These are phyloP conservation scores for Calonectria naviculata DNA, from an alignment of 2,329 filamentous ascomycete genomes.

Conservation along the genomic window DNA sequence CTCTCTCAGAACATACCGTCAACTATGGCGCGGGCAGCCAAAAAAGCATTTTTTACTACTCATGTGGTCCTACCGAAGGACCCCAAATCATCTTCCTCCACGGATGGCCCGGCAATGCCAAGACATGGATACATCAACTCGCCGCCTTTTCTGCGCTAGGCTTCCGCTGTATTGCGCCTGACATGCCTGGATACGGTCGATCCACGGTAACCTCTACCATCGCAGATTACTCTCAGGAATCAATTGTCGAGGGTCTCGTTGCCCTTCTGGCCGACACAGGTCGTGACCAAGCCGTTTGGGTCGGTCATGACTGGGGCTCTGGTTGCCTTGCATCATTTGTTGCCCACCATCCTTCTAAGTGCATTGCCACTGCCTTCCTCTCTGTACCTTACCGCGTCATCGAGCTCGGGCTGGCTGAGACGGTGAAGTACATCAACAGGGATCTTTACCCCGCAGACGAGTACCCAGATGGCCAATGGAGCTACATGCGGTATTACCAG, in stretches of 20 bases:
- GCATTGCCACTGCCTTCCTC: background rate
- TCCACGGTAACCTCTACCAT: background rate
- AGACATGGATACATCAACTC: background rate
- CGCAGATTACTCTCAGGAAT: background rate
- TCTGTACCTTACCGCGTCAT: background rate
- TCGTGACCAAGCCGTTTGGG: background rate
- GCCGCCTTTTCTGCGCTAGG: background rate
- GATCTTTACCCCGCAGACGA: background rate
- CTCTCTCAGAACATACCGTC: background rate
- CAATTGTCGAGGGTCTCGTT: background rate
- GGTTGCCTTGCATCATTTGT: background rate
- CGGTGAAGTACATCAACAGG: background rate
- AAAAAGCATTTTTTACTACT: background rate
- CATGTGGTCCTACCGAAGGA: background rate
- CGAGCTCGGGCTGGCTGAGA: background rate
- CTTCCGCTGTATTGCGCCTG: background rate
- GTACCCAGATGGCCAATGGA: background rate
- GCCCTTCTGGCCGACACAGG: background rate
- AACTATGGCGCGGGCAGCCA: background rate
- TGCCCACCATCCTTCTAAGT: background rate
- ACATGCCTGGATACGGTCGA: background rate
- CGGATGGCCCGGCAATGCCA: background rate
- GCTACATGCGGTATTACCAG: background rate
- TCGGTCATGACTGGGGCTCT: background rate
- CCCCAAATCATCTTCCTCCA: background rate